Conservation (phyloP, 148 eudicot genomes). For the Fallopia convolvulus region DNA sequence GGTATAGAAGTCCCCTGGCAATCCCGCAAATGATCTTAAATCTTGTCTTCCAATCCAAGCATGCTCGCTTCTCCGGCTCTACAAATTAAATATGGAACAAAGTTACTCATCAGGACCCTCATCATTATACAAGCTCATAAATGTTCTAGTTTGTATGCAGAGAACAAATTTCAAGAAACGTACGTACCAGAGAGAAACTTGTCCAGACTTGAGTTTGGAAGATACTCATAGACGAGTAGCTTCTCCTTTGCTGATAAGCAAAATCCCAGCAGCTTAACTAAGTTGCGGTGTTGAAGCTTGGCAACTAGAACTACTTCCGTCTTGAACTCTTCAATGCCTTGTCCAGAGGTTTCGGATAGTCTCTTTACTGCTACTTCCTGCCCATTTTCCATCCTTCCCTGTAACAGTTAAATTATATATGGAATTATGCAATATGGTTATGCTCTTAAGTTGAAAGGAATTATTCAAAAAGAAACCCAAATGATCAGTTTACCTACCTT, state of each 20-base stretch:
- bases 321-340: constrained; percentile 21
- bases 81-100: neutral
- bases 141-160: neutral
- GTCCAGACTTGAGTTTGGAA: constrained; percentile 24
- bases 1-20: constrained; percentile 45
- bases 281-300: constrained; percentile 28
- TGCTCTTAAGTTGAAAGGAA: no score
- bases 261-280: constrained; percentile 24
- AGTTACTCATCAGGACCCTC: neutral
- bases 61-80: constrained; percentile 30
- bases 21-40: constrained; percentile 49
- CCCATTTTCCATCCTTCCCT: constrained; percentile 22
- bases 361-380: constrained; percentile 26
- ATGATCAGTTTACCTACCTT: constrained; percentile 18
- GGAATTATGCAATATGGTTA: no score
- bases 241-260: constrained; percentile 18
- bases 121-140: neutral
- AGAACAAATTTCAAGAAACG: neutral
- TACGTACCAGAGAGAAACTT: constrained; percentile 1
- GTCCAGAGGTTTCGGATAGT: constrained; percentile 19
- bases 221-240: constrained; percentile 20
- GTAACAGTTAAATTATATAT: neutral
- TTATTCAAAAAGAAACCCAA: neutral
- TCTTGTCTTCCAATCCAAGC: constrained; percentile 43
- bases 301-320: constrained; percentile 21